Percentiles rank a stretch among this genome's conserved stretches.
Evolutionary conservation across 495 filamentous ascomycete genomes (phyloP).

Genomic region (Penicillium odoratum): DNA sequence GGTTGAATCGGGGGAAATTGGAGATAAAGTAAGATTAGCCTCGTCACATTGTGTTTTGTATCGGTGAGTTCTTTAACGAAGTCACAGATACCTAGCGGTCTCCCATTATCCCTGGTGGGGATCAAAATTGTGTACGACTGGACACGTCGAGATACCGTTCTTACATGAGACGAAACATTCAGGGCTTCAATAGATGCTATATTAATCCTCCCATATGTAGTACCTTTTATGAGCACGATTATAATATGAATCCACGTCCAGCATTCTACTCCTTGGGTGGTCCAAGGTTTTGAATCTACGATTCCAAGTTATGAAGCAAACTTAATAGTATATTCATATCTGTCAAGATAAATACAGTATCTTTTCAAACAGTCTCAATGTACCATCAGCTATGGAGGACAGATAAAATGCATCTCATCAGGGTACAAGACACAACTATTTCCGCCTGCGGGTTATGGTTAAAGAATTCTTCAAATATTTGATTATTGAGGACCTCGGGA

Average conservation of each 20-base stretch:
- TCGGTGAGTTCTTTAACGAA: not conserved
- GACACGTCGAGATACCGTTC: not conserved
- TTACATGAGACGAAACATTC: not conserved
- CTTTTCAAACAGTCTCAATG: not conserved
- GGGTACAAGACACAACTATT: slow-evolving; percentile 2
- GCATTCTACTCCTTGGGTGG: too few species aligned
- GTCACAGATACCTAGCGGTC: not conserved
- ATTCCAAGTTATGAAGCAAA: not conserved
- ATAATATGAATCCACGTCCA: too few species aligned
- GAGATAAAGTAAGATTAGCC: not conserved
- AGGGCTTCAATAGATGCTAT: not conserved
- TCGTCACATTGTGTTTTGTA: not conserved
- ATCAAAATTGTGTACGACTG: not conserved
- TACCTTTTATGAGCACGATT: too few species aligned
- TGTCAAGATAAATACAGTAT: not conserved
- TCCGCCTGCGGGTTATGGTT: not conserved
- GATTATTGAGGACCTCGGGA: not conserved
- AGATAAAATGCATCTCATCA: slow-evolving; percentile 6
- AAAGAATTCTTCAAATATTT: not conserved
- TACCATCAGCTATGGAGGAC: not conserved
- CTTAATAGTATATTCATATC: not conserved
- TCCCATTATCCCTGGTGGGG: not conserved
- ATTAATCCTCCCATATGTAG: too few species aligned
- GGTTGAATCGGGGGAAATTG: not conserved
- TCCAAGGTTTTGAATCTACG: too few species aligned